Evolutionary conservation across 192 early-diverging fungal species (phyloP).

Genomic region (Ramicandelaber brevisporus): DNA sequence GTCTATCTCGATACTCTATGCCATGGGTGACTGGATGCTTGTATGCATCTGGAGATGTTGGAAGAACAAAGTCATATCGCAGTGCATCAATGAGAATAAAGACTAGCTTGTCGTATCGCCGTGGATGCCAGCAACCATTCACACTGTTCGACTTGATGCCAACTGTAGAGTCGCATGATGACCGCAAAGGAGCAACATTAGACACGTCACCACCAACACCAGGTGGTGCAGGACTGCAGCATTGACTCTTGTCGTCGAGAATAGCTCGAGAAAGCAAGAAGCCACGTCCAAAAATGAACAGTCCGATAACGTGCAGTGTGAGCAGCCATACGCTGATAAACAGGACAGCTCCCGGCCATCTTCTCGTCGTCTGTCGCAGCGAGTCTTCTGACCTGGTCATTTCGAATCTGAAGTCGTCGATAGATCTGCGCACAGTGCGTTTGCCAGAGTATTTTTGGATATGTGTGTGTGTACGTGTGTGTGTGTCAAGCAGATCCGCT

Average conservation of each 20-base stretch:
- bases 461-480: too few relatives aligned
- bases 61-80: constrained; percentile 29
- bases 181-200: too few relatives aligned
- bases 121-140: constrained; percentile 9
- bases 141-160: background rate
- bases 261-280: constrained; percentile 44
- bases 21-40: constrained; percentile 4
- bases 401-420: too few relatives aligned
- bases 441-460: too few relatives aligned
- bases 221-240: constrained; percentile 3
- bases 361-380: too few relatives aligned
- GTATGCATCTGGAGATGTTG: background rate
- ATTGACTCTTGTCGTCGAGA: constrained; percentile 20
- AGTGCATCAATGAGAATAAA: constrained; percentile 51
- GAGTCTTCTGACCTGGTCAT: too few relatives aligned
- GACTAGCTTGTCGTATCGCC: constrained; percentile 28
- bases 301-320: too few relatives aligned
- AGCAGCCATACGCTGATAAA: too few relatives aligned
- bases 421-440: too few relatives aligned
- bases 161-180: background rate
- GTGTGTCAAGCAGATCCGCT: too few relatives aligned
- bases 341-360: too few relatives aligned
- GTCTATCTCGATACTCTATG: constrained; percentile 14
- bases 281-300: constrained; percentile 42
- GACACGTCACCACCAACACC: background rate